Base-by-base conservation (phyloP, 1,139 yeast genomes). In the Debaryomycetaceae sp. region DNA sequence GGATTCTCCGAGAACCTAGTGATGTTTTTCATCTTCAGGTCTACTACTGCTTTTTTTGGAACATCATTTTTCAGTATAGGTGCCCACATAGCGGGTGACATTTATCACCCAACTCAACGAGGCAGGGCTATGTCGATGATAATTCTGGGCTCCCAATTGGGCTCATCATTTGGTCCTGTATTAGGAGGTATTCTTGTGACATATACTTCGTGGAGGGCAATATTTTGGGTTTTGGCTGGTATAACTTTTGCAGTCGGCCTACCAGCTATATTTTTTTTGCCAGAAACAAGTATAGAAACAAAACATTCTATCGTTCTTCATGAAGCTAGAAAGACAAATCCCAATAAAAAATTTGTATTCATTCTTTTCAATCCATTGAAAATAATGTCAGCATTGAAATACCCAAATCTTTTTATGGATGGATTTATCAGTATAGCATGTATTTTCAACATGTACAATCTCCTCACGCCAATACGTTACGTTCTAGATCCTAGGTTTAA, bases 401-500 rank as follows among this genome's bases (percentile, higher is more conserved):
- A 65, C 48, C 69, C 70, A 5, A 75, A 67, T 40, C 49, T 77
- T 28, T 48, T 65, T 1, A 53, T 75, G 6, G 78, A 75, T 29
- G 80, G 75, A 2, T 51, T 73, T 31, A 57, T 73, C 8, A 58
- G 70, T 17, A 55, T 63, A 37, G 57, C 75, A 0, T 48, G 74
- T 9, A 51, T 66, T 24, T 78, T 68, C 55, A 70, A 67, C 44
- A 75, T 76, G 81, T 76, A 71, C 48, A 53, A 65, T n/a, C 48
- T 77, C 19, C 55, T 75, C 38, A 78, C 82, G 0, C 83, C 83
- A 1, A 76, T 78, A 33, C 56, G 81, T 45, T 67, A 70, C 36
- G 78, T 78, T 6, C 65, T 78, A 39, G 76, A 76, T 48, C 82
- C 82, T 3, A 52, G 81, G 41, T 78, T 76, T 55, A 51, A 69